phyloP scores from a whole-genome alignment of 768 basidiomycete species.

The Collybiopsis confluens region DNA sequence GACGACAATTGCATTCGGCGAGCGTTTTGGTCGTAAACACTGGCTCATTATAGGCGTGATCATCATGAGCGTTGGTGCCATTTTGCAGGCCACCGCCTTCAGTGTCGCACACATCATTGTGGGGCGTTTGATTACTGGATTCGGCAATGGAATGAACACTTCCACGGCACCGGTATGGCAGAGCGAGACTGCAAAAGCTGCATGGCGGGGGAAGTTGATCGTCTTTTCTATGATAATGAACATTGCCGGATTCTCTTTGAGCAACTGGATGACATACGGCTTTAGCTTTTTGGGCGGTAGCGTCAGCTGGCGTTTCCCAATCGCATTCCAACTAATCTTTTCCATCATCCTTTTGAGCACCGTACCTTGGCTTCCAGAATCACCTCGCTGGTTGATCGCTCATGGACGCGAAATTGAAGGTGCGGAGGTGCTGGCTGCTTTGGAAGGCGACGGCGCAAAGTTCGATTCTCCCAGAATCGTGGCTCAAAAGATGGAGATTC shows the following conservation, averaged over 20 bases:
- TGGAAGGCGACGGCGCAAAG: constrained; percentile 35
- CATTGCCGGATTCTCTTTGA: constrained; percentile 45
- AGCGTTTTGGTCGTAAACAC: constrained; percentile 31
- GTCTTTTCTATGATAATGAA: constrained; percentile 51
- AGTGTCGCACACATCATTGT: constrained; percentile 46
- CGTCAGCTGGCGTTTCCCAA: constrained; percentile 46
- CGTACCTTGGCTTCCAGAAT: constrained; percentile 46
- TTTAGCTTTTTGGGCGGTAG: constrained; percentile 41
- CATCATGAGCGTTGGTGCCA: constrained; percentile 50
- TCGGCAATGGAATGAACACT: constrained; percentile 46
- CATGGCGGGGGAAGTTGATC: constrained; percentile 44
- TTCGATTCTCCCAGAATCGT: constrained; percentile 32
- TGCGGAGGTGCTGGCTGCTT: constrained; percentile 34
- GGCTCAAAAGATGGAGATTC: constrained; percentile 34
- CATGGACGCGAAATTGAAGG: constrained; percentile 40
- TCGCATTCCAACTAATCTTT: constrained; percentile 47
- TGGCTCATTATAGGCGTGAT: constrained; percentile 21
- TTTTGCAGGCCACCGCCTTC: constrained; percentile 43
- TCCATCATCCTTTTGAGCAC: constrained; percentile 40
- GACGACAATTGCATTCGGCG: constrained; percentile 37
- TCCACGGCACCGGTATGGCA: constrained; percentile 50
- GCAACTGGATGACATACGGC: constrained; percentile 53
- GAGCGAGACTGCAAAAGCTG: constrained; percentile 46
- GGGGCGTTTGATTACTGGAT: constrained; percentile 44
- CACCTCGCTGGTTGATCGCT: constrained; percentile 45